Conservation (phyloP, 768 basidiomycete genomes). For the Lentinula guzmanii region DNA sequence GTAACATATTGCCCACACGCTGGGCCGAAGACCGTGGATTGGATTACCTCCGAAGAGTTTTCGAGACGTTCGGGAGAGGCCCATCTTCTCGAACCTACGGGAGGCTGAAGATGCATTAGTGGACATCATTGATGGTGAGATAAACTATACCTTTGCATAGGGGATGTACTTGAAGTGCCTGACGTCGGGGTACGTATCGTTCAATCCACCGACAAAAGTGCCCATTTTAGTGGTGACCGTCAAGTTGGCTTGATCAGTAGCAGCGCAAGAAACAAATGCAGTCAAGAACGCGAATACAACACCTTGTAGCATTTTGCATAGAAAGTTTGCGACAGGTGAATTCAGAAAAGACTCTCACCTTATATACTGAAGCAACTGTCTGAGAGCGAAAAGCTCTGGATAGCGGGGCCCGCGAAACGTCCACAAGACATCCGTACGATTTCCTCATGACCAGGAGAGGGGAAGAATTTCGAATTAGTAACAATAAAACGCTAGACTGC, state of each 20-base stretch:
- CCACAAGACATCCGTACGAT: too few relatives aligned
- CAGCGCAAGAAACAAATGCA: neutral
- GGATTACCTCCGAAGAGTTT: neutral
- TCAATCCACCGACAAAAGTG: slow-evolving; percentile 2
- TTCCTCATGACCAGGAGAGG: too few relatives aligned
- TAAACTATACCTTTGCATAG: slow-evolving; percentile 1
- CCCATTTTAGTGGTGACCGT: slow-evolving; percentile 2
- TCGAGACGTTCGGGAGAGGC: slow-evolving; percentile 5
- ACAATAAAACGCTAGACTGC: too few relatives aligned
- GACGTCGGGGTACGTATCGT: slow-evolving; percentile 7
- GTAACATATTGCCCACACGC: slow-evolving; percentile 11
- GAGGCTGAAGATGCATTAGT: slow-evolving; percentile 3
- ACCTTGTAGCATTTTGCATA: too few relatives aligned
- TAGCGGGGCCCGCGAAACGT: too few relatives aligned
- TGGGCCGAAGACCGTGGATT: slow-evolving; percentile 5
- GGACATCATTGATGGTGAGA: neutral
- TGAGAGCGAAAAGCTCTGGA: too few relatives aligned
- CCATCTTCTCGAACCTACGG: slow-evolving; percentile 7
- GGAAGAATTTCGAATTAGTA: too few relatives aligned
- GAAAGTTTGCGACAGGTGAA: too few relatives aligned
- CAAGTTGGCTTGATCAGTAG: neutral
- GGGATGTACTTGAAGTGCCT: slow-evolving; percentile 8
- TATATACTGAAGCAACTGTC: too few relatives aligned
- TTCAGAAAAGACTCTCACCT: too few relatives aligned
- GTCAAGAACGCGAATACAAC: neutral